These are phyloP conservation scores for Epichloe glyceriae DNA, from an alignment of 2,329 filamentous ascomycete genomes.

Conservation along the genomic window DNA sequence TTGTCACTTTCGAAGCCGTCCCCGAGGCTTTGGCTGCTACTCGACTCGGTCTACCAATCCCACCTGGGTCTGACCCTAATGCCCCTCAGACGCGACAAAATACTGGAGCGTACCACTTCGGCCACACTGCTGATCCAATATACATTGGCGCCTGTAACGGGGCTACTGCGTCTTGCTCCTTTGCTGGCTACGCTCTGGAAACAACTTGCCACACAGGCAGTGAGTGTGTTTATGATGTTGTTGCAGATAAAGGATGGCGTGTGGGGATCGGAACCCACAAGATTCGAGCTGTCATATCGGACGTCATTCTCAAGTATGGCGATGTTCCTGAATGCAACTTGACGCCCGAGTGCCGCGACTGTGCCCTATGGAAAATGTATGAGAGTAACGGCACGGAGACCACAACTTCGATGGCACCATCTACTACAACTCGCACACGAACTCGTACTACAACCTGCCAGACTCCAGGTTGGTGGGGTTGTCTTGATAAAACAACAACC, in stretches of 20 bases:
- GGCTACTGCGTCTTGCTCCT: constrained; percentile 75
- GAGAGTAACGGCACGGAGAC: constrained; percentile 78
- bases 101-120: constrained; percentile 80
- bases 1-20: constrained; percentile 86
- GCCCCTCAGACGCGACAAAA: constrained; percentile 57
- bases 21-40: constrained; percentile 79
- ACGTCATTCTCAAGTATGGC: constrained; percentile 77
- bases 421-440: constrained; percentile 48
- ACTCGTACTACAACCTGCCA: constrained; percentile 80
- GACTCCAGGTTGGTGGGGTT: constrained; percentile 89
- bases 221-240: constrained; percentile 86
- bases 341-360: constrained; percentile 76
- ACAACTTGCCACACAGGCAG: constrained; percentile 81
- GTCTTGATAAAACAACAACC: constrained; percentile 51
- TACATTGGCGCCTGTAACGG: constrained; percentile 91
- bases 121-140: constrained; percentile 89
- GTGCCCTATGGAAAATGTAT: constrained; percentile 87
- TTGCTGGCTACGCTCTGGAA: constrained; percentile 89
- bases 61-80: constrained; percentile 62
- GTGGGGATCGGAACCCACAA: constrained; percentile 85
- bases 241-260: constrained; percentile 82
- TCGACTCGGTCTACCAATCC: constrained; percentile 72
- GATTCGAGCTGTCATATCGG: constrained; percentile 75
- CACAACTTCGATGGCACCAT: constrained; percentile 46
- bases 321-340: constrained; percentile 61